phyloP scores from a whole-genome alignment of 768 basidiomycete genomes.

The Ephemerocybe angulata region DNA sequence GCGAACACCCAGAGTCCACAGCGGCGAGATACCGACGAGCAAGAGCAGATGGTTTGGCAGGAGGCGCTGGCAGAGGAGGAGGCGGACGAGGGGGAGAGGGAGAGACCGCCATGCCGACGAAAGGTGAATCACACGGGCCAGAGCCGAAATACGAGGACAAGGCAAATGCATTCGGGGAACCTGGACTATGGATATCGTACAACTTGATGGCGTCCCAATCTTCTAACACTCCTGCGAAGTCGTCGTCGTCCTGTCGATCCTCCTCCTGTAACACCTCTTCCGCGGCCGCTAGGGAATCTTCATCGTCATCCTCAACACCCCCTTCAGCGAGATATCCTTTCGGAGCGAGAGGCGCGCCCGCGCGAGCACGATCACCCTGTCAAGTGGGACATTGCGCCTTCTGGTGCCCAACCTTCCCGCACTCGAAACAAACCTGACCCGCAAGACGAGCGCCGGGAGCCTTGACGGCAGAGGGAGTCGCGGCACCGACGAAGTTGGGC shows the following conservation, averaged over 20 bases:
- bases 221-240: neutral
- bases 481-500: neutral
- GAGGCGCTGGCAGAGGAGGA: too few relatives aligned
- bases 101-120: neutral
- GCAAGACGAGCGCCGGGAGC: too few relatives aligned
- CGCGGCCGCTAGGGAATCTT: neutral
- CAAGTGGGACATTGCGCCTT: neutral
- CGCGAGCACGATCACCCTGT: too few relatives aligned
- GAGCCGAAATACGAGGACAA: neutral
- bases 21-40: too few relatives aligned
- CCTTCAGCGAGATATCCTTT: too few relatives aligned
- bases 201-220: too few relatives aligned
- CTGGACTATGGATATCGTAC: neutral
- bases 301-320: too few relatives aligned
- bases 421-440: neutral
- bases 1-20: constrained; percentile 21
- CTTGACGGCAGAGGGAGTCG: neutral
- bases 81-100: too few relatives aligned
- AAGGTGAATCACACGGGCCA: neutral
- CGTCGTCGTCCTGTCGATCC: neutral
- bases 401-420: neutral
- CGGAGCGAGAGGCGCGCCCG: too few relatives aligned
- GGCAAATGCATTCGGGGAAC: neutral
- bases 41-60: too few relatives aligned
- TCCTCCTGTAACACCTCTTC: neutral